Evolutionary conservation across 352 stramenopile species (phyloP), one percentile per base, ranked within the genome.

Genomic region (Globisporangium recalcitrans): DNA sequence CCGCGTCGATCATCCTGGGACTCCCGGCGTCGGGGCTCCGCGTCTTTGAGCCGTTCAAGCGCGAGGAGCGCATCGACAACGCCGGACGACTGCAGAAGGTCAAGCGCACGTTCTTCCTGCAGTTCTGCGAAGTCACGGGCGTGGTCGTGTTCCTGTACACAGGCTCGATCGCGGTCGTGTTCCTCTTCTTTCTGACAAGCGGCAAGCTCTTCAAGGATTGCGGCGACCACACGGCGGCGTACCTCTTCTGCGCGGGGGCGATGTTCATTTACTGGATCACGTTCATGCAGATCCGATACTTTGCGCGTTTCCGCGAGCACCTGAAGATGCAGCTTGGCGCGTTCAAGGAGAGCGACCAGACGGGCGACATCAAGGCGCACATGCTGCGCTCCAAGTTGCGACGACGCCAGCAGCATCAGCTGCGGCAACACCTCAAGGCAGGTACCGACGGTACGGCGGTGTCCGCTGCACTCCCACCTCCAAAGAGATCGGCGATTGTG

Each of bases 241-340:
- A 89, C 64, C 21, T 75, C 4, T 90, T 89, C 52, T 75, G 69
- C 6, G 24, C 53, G 14, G 65, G 73, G 19, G 75, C 79, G 0
- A 21, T 80, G 5, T 40, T 82, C 36, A 79, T 89, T 21, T 91
- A 85, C 51, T 79, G 64, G 62, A 66, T 88, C 49, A 75, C 87
- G 21, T 89, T 87, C 36, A 67, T 85, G 22, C 71, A 90, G 48
- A 80, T 91, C 47, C 72, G 74, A 8, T 82, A 80, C 40, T 95
- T 90, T 66, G 84, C 78, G 16, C 71, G 82, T 34, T 93, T 92
- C 59, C 79, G 86, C 8, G 84, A 95, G 56, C 85, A 95, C 58
- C 64, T 95, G 6, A 93, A 91, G 62, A 91, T 92, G 85, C 82
- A 92, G 56, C 65, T 94, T 2, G 85, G 85, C 7, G 85, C 85